Base-by-base conservation (phyloP, 805 yeast species). In the Jamesozyma gamospora region DNA sequence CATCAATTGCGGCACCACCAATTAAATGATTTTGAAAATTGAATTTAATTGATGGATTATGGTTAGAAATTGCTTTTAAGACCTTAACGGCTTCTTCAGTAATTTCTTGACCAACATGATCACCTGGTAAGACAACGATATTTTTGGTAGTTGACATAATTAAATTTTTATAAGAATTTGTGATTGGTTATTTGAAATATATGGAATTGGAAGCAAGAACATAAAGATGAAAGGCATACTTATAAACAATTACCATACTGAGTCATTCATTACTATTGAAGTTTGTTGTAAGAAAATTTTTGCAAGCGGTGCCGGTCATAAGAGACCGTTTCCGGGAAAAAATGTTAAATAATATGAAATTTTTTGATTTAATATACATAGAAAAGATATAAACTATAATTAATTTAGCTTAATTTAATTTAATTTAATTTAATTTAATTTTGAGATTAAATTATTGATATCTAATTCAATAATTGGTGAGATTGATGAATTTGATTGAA, bases 1-100 rank as follows among this genome's bases (percentile, higher is more conserved):
- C 96, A 61, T 92, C 98, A 56, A 92, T 90, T 35, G 97, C 94
- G 37, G 97, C 96, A 55, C 98, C 98, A 48, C 98, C 98, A 52
- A 92, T 90, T 54, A 90, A 71, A 57, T 88, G 95, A 46, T 82
- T 66, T 55, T 82, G 71, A 61, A 86, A 85, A 39, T 82, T 75
- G 58, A 92, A 88, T 56, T 77, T 65, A 54, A 82, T 66, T 26
- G 47, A 40, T 32, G 79, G 72, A 35, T 71, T 69, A 33, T 61
- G 77, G 44, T 69, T 71, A 50, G 76, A 75, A 50, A 90, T 82
- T 40, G 95, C 86, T 43, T 77, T 70, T 45, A 92, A 71, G 26
- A 92, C 96, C 62, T 90, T 90, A 54, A 88, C 77, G 36, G 98
- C 96, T 69, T 88, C 96, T 19, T 69, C 78, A 41, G 83, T 76